Conservation (phyloP, 129 eudicot species). For the Heracleum sosnowskyi region DNA sequence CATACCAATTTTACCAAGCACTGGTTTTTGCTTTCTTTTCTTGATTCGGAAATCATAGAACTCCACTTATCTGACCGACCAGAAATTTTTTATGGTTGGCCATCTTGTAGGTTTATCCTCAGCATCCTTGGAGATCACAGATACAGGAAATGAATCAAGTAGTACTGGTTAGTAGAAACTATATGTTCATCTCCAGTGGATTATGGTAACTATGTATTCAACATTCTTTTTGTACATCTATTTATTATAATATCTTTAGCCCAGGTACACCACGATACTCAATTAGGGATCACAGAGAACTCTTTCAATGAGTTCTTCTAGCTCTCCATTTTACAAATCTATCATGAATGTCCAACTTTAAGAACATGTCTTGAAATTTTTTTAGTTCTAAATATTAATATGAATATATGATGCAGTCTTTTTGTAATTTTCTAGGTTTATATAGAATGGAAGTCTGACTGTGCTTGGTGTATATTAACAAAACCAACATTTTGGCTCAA, state of each 20-base stretch:
- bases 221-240: neutral
- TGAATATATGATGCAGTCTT: neutral
- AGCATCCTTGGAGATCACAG: conserved; percentile 85
- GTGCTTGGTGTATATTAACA: neutral
- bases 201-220: neutral
- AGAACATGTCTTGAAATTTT: neutral
- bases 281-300: neutral
- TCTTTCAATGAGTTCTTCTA: neutral
- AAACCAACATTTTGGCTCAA: neutral
- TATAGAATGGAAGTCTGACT: neutral
- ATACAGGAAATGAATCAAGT: conserved; percentile 47
- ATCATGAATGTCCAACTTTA: neutral
- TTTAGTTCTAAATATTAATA: neutral
- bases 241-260: neutral
- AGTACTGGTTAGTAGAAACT: conserved; percentile 41
- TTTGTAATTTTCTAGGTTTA: neutral
- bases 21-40: neutral
- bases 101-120: conserved; percentile 58
- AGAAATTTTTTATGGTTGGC: neutral
- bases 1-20: neutral
- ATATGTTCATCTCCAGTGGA: neutral
- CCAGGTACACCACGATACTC: neutral
- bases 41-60: neutral
- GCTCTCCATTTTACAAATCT: neutral
- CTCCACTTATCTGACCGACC: neutral